Evolutionary conservation across 1,139 yeast genomes (phyloP), one percentile per base, ranked within the genome.

Genomic region (Candida anutae): DNA sequence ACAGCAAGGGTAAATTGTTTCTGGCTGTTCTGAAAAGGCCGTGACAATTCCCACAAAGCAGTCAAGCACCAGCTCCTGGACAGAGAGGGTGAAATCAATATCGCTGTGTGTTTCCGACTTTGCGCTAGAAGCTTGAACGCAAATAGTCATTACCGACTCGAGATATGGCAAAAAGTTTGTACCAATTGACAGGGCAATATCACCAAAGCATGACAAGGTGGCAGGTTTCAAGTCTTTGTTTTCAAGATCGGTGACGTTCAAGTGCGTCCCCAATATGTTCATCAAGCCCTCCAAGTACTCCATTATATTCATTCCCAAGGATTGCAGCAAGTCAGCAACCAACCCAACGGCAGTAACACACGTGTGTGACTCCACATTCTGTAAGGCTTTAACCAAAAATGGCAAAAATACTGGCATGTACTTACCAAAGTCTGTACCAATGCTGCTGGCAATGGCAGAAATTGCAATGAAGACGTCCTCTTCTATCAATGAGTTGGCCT

Each of bases 291-390:
- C 77, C 42, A 84, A 74, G 53, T 84, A 88, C 22, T 37, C 37
- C 31, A 32, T 28, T 39, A 88, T 75, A 24, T 68, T 69, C 21
- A 67, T 69, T 18, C 94, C 95, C 30, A 93, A 66, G 1, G 96
- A 82, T 48, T 87, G 94, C n/a, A 94, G 74, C 42, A 90, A 79
- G 56, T 90, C 98, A n/a, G 96, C 96, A 34, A 90, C 88, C 34
- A 93, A 70, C 4, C 98, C 97, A 35, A 90, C 85, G 3, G 97
- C 95, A 10, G 95, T 83, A 38, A 71, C 73, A 43, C 94, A 78
- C 14, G 87, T 77, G 24, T 88, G 83, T 6, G 87, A 74, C 27
- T 85, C 95, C 8, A 83, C 76, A 53, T 85, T 88, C 44, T 75
- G 73, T 39, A 90, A 66, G 0, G 95, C 95, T 36, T 69, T 68